Percentiles rank a stretch among this genome's conserved stretches.
Evolutionary conservation across 2,329 filamentous ascomycete species (phyloP).

Genomic region (Fusarium sp.): DNA sequence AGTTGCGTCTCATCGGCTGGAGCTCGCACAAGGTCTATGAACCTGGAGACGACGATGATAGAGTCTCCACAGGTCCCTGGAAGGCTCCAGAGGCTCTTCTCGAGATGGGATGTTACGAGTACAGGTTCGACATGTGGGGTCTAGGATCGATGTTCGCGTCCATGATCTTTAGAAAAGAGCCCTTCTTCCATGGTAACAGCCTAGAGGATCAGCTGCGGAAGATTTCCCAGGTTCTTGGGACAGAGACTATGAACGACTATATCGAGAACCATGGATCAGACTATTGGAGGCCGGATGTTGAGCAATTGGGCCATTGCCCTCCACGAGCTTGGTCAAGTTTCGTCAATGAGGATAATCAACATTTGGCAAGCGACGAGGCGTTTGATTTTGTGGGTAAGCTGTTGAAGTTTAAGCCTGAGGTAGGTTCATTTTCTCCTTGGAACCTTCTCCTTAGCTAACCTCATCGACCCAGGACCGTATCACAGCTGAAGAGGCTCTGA

Average conservation of each 20-base stretch:
- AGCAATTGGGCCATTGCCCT: constrained; percentile 91
- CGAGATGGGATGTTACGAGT: constrained; percentile 98
- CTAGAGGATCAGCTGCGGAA: constrained; percentile 97
- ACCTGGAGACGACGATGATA: not conserved
- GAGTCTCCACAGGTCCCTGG: not conserved
- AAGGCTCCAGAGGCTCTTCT: constrained; percentile 92
- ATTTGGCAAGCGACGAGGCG: constrained; percentile 92
- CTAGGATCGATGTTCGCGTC: constrained; percentile 98
- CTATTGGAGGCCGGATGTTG: constrained; percentile 95
- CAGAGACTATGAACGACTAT: constrained; percentile 95
- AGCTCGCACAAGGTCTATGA: constrained; percentile 11
- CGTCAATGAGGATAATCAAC: constrained; percentile 92
- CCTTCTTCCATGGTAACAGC: constrained; percentile 97
- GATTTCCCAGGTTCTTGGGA: constrained; percentile 96
- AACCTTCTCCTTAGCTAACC: rapidly evolving
- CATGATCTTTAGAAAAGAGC: constrained; percentile 99
- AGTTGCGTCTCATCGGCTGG: constrained; percentile 25
- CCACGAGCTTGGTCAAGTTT: constrained; percentile 97
- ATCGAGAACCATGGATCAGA: constrained; percentile 90
- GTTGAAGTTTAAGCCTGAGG: constrained; percentile 94
- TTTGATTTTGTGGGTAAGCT: constrained; percentile 97
- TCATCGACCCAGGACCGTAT: not conserved
- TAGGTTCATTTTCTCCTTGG: constrained; percentile 55
- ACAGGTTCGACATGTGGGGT: constrained; percentile 99
- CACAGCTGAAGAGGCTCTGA: constrained; percentile 7